Evolutionary conservation across 1,139 yeast genomes (phyloP).

Genomic region (Pichia sorboxylosa): DNA sequence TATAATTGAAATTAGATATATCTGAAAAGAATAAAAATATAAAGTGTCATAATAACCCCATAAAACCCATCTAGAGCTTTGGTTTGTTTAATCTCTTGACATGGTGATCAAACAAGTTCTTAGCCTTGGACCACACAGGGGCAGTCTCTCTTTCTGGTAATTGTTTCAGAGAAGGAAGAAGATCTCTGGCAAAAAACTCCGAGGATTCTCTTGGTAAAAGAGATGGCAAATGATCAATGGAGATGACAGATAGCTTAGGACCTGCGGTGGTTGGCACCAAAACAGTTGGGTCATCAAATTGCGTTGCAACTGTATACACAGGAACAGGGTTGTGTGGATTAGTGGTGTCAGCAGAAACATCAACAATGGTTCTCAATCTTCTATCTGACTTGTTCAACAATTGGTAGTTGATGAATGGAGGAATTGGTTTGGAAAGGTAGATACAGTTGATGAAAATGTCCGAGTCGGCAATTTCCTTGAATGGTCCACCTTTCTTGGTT

Average conservation of each 20-base stretch:
- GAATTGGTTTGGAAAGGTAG: slow-evolving; percentile 83
- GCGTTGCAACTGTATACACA: slow-evolving; percentile 80
- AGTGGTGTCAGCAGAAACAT: slow-evolving; percentile 96
- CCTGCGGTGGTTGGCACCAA: slow-evolving; percentile 66
- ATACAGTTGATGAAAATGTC: slow-evolving; percentile 94
- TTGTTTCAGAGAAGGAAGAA: slow-evolving; percentile 77
- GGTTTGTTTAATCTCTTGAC: slow-evolving; percentile 46
- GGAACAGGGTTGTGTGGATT: slow-evolving; percentile 98
- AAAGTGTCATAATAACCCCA: too few relatives aligned
- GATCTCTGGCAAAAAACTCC: slow-evolving; percentile 75
- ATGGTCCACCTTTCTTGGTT: slow-evolving; percentile 96
- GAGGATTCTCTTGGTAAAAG: slow-evolving; percentile 94
- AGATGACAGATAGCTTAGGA: slow-evolving; percentile 79
- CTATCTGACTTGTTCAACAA: slow-evolving; percentile 53
- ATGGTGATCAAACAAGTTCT: slow-evolving; percentile 69
- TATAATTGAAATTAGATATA: too few relatives aligned
- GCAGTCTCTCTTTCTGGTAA: slow-evolving; percentile 71
- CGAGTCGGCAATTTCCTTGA: slow-evolving; percentile 75
- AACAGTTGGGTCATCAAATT: slow-evolving; percentile 83
- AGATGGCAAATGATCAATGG: slow-evolving; percentile 96
- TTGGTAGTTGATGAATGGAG: slow-evolving; percentile 74
- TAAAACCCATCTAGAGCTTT: slow-evolving; percentile 6
- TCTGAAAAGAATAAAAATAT: too few relatives aligned
- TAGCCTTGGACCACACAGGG: slow-evolving; percentile 88
- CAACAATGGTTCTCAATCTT: slow-evolving; percentile 83